Evolutionary conservation across 768 basidiomycete genomes (phyloP).

Genomic region (Russula ochroleuca): DNA sequence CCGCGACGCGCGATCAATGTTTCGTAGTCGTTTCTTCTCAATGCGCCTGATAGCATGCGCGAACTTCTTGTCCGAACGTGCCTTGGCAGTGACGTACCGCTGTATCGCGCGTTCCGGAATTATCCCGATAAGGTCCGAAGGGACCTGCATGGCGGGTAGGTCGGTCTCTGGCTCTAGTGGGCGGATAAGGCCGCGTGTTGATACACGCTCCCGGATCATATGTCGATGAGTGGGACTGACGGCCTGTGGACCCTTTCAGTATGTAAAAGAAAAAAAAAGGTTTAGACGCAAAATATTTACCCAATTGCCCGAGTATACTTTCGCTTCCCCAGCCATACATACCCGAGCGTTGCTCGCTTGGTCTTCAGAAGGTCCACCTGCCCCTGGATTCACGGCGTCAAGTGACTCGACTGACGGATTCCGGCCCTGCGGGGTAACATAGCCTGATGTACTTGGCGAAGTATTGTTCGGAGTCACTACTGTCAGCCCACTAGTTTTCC

Average conservation of each 20-base stretch:
- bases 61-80: slow-evolving; percentile 65
- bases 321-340: slow-evolving; percentile 54
- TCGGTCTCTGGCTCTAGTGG: slow-evolving; percentile 69
- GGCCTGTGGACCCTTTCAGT: background rate
- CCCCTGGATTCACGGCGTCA: slow-evolving; percentile 28
- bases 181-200: slow-evolving; percentile 76
- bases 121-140: slow-evolving; percentile 61
- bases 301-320: slow-evolving; percentile 49
- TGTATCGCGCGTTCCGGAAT: slow-evolving; percentile 70
- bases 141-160: slow-evolving; percentile 61
- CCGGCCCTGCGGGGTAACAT: slow-evolving; percentile 4
- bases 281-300: slow-evolving; percentile 35
- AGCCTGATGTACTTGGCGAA: slow-evolving; percentile 2
- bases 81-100: slow-evolving; percentile 67
- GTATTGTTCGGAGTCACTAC: background rate
- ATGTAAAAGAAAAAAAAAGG: background rate
- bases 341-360: slow-evolving; percentile 19
- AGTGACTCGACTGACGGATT: slow-evolving; percentile 20
- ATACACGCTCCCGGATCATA: slow-evolving; percentile 92
- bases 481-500: background rate
- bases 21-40: slow-evolving; percentile 61
- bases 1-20: slow-evolving; percentile 58
- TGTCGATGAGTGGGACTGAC: slow-evolving; percentile 40
- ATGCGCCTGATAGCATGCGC: slow-evolving; percentile 50
- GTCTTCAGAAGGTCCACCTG: slow-evolving; percentile 24